Evolutionary conservation across 306 rosid genomes (phyloP), one percentile per base, ranked within the genome.

Genomic region (Quercus robur): DNA sequence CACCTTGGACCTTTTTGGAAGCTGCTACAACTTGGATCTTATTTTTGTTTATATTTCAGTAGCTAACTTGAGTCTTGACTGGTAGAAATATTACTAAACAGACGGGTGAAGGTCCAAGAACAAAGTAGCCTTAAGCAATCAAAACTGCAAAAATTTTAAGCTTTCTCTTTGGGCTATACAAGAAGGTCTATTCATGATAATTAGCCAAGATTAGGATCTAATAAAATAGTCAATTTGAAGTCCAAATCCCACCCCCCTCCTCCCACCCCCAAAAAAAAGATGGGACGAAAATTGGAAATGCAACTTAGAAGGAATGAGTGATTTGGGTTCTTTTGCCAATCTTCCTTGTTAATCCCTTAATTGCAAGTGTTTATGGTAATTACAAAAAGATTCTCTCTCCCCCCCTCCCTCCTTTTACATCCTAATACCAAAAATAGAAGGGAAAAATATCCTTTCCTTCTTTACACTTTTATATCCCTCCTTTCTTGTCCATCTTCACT

Each of bases 1-100:
- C 79, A 74, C 46, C 80, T 78, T 73, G 52, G 25, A 64, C 81
- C 75, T 79, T 76, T 75, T 61, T 61, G 58, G 15, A 71, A 67
- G 69, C 68, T 61, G 35, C 57, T 52, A 19, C 70, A 55, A 63
- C 41, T 72, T 76, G 61, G 51, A 62, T 81, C 68, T 62, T 13
- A 33, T 35, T 67, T 59, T 21, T 67, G 10, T 64, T 77, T 71
- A 15, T 59, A 2, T 41, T 4, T 21, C 21, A 21, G 20, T 68
- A 15, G 75, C 62, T 75, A 26, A 25, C 76, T 41, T 75, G 76
- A 28, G 59, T 74, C 20, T 35, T 59, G 59, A 59, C 54, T 49
- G 17, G 54, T 49, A 12, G 15, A 49, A 49, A 49, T 49, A 49
- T 10, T 3, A 49, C 54, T 49, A 12, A 49, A 49, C 17, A 12